phyloP scores from a whole-genome alignment of 495 filamentous ascomycete genomes.

The Collariella sp. region DNA sequence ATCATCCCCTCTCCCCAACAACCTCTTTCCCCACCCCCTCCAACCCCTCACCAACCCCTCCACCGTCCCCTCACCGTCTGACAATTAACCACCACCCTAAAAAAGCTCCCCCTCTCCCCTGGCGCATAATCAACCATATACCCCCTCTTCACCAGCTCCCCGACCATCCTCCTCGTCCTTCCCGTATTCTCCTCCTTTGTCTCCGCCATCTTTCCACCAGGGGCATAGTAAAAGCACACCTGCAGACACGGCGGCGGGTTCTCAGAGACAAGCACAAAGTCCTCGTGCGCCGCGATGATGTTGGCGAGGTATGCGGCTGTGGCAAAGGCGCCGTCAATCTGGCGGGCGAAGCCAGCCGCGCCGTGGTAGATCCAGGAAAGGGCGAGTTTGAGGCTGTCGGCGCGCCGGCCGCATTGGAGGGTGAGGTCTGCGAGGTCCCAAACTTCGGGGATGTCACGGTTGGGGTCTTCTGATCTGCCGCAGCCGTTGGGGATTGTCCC shows the following conservation, averaged over 20 bases:
- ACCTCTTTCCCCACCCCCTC: conserved; percentile 53
- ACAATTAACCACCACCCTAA: conserved; percentile 80
- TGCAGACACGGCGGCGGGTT: conserved; percentile 84
- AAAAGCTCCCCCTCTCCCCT: conserved; percentile 68
- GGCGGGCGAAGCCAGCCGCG: conserved; percentile 41
- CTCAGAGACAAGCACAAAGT: conserved; percentile 64
- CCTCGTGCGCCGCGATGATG: conserved; percentile 40
- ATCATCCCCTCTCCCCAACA: neutral
- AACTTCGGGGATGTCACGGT: conserved; percentile 30
- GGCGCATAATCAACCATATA: conserved; percentile 96
- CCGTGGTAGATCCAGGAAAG: conserved; percentile 88
- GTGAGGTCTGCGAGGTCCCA: conserved; percentile 94
- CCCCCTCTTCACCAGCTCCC: conserved; percentile 57
- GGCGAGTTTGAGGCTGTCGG: conserved; percentile 78
- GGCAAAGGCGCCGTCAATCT: conserved; percentile 61
- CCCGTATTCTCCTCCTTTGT: conserved; percentile 55
- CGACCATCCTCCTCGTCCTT: conserved; percentile 60
- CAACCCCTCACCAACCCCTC: conserved; percentile 68
- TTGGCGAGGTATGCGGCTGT: conserved; percentile 56
- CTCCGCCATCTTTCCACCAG: conserved; percentile 43
- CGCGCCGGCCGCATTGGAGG: conserved; percentile 81
- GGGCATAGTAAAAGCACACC: conserved; percentile 86
- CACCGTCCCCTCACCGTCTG: conserved; percentile 62
- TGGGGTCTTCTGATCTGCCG: neutral
- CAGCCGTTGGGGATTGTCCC: neutral